A percentile compares a stretch with the other conserved stretches of the same genome.
phyloP scores from a whole-genome alignment of 164 flowering plant genomes.

The Warburgia ugandensis region DNA sequence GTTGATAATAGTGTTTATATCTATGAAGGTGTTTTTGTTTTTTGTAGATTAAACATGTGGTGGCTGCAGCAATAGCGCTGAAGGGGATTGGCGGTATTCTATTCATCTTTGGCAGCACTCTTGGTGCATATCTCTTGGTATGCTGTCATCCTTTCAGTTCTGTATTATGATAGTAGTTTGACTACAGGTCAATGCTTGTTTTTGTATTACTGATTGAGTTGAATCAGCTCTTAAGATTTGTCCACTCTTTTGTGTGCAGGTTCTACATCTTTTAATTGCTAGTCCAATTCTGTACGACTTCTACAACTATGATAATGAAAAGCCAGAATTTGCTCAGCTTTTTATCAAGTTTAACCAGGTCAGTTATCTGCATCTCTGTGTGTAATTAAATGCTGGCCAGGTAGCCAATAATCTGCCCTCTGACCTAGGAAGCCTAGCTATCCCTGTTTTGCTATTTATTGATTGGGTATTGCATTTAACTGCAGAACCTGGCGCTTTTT shows the following conservation, averaged over 20 bases:
- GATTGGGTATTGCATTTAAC: background rate
- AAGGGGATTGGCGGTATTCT: conserved; percentile 66
- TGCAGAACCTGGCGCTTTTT: conserved; percentile 53
- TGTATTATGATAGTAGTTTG: background rate
- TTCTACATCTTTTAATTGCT: conserved; percentile 42
- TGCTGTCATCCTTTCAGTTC: conserved; percentile 4
- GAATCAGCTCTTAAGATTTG: background rate
- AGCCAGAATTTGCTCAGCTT: conserved; percentile 42
- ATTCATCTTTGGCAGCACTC: conserved; percentile 56
- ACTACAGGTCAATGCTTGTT: background rate
- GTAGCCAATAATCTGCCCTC: background rate
- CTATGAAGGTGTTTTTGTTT: too few relatives aligned
- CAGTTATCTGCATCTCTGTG: too few relatives aligned
- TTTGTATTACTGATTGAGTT: background rate
- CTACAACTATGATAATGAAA: conserved; percentile 61
- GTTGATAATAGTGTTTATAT: too few relatives aligned
- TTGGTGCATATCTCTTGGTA: conserved; percentile 78
- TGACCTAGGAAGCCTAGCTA: background rate
- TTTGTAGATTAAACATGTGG: conserved; percentile 43
- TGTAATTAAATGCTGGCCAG: background rate
- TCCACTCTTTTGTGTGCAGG: conserved; percentile 18
- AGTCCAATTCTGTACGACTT: conserved; percentile 66
- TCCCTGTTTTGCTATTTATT: background rate
- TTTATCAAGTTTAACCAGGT: conserved; percentile 71
- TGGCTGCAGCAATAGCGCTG: conserved; percentile 30